phyloP scores from a whole-genome alignment of 805 yeast genomes.

The Hanseniaspora lindneri region DNA sequence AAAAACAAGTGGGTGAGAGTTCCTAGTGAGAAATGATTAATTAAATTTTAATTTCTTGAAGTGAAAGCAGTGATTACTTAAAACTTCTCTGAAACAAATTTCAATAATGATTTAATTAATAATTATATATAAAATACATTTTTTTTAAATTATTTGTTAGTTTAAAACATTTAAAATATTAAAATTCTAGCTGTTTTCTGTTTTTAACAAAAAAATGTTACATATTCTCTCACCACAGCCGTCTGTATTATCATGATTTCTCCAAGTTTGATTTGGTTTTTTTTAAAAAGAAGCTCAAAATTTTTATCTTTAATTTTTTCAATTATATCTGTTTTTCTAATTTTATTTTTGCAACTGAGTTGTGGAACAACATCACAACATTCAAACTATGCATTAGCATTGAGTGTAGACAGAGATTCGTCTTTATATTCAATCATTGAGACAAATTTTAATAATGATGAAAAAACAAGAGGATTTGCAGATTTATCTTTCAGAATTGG shows the following conservation, averaged over 20 bases:
- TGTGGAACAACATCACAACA: conserved; percentile 34
- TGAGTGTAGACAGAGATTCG: conserved; percentile 38
- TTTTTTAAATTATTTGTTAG: too few relatives aligned
- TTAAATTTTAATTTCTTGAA: too few relatives aligned
- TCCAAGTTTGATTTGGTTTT: conserved; percentile 21
- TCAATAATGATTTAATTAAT: too few relatives aligned
- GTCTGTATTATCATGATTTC: conserved; percentile 16
- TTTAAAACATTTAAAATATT: too few relatives aligned
- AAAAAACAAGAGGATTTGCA: conserved; percentile 25
- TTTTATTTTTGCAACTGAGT: conserved; percentile 47
- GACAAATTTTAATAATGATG: conserved; percentile 27
- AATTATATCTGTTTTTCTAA: conserved; percentile 38
- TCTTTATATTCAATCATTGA: conserved; percentile 33
- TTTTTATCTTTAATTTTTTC: conserved; percentile 33
- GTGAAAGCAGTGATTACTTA: too few relatives aligned
- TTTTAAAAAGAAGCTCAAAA: conserved; percentile 34
- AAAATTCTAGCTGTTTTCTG: too few relatives aligned
- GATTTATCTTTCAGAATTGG: conserved; percentile 40
- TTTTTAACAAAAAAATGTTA: too few relatives aligned
- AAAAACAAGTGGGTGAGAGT: too few relatives aligned
- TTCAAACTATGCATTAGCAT: conserved; percentile 37
- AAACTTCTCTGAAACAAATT: too few relatives aligned
- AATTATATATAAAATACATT: background rate
- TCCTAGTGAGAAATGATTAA: too few relatives aligned
- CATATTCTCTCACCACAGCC: too few relatives aligned